Evolutionary conservation across 139 green algal species (phyloP).

Genomic region (Tetraselmis striata): DNA sequence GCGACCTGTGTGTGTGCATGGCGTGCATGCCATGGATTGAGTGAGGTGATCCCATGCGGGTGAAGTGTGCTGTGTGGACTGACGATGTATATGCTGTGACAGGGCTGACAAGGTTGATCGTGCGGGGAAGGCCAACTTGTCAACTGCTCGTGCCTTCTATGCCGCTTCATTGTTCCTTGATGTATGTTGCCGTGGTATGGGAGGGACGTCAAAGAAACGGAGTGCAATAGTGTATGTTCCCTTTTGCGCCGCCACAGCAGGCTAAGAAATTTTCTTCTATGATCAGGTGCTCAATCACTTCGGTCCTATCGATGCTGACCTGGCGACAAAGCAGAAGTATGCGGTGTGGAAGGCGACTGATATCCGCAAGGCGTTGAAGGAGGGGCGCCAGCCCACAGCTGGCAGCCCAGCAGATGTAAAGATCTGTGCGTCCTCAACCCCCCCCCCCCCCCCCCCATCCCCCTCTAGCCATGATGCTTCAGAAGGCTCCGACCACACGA

Average conservation of each 20-base stretch:
- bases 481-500: slow-evolving; percentile 1
- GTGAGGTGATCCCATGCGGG: too few relatives aligned
- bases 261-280: not conserved
- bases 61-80: too few relatives aligned
- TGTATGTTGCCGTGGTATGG: too few relatives aligned
- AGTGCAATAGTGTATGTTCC: too few relatives aligned
- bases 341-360: slow-evolving; percentile 79
- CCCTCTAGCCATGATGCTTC: too few relatives aligned
- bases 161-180: slow-evolving; percentile 84
- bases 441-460: too few relatives aligned
- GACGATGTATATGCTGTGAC: too few relatives aligned
- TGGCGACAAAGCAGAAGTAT: slow-evolving; percentile 75
- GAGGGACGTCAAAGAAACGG: too few relatives aligned
- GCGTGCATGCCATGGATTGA: too few relatives aligned
- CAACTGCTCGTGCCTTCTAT: slow-evolving; percentile 76
- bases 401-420: slow-evolving; percentile 12
- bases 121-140: slow-evolving; percentile 47
- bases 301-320: slow-evolving; percentile 49
- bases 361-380: slow-evolving; percentile 72
- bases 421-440: slow-evolving; percentile 7
- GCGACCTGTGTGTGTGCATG: too few relatives aligned
- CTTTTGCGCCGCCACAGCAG: not conserved
- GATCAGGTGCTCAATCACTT: slow-evolving; percentile 65
- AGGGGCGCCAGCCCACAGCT: slow-evolving; percentile 58
- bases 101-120: slow-evolving; percentile 60